Percentiles rank a stretch among this genome's conserved stretches.
These are phyloP conservation scores for Cercophora scortea DNA, from an alignment of 495 filamentous ascomycete genomes.

Conservation along the genomic window DNA sequence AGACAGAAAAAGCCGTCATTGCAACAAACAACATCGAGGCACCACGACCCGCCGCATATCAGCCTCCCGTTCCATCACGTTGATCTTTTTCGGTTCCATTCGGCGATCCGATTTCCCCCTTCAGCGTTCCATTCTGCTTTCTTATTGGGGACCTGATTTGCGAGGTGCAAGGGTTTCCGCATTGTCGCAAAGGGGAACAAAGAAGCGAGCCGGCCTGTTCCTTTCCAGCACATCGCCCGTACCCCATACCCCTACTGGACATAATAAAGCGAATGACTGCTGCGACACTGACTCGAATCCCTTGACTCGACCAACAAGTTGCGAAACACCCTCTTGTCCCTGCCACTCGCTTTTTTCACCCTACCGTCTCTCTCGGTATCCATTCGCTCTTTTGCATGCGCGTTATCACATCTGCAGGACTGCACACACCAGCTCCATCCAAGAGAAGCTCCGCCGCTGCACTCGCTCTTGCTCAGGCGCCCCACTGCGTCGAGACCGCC, in stretches of 20 bases:
- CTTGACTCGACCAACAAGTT: conserved; percentile 1
- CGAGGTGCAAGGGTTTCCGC: not conserved
- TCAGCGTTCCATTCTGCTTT: not conserved
- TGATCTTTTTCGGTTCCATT: no score
- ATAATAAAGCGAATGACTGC: not conserved
- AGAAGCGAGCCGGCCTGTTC: not conserved
- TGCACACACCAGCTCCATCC: not conserved
- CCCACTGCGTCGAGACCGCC: no score
- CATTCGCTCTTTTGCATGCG: not conserved
- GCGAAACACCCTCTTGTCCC: conserved; percentile 4
- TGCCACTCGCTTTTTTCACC: conserved; percentile 2
- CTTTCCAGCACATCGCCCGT: no score
- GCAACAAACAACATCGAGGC: no score
- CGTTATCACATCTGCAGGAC: not conserved
- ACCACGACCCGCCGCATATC: no score
- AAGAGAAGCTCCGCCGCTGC: no score
- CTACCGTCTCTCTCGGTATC: conserved; percentile 1
- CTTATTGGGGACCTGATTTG: not conserved
- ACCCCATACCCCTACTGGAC: no score
- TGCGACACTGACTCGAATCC: not conserved
- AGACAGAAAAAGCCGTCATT: no score
- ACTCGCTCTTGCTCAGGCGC: no score
- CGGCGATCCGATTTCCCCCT: no score
- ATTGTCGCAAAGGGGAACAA: not conserved
- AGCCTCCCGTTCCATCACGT: no score